Evolutionary conservation across 176 grass and related monocot genomes (phyloP), one percentile per base, ranked within the genome.

Genomic region (Olyra latifolia): DNA sequence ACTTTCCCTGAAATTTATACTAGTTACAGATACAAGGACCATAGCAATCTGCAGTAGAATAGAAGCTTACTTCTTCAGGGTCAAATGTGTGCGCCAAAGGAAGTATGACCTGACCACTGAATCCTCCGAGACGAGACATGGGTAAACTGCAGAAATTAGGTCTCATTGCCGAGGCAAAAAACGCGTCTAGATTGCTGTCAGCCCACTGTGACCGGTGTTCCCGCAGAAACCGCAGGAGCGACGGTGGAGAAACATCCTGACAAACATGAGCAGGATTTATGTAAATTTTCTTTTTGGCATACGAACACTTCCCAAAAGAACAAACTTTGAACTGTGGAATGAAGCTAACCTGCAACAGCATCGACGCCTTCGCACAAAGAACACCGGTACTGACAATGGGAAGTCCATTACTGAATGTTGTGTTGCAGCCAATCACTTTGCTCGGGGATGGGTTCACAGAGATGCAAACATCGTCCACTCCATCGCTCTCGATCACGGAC

Each of bases 291-390:
- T 7, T 0, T 16, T 22, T 35, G 23, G 58, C 16, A 23, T 42
- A 72, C 25, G 22, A 23, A 5, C 29, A 41, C 52, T 80, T 1
- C 24, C 38, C 17, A 46, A 2, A 30, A 7, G 55, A 56, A n/a
- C 0, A 73, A 75, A 28, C 12, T 52, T 23, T 19, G 17, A 35
- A 27, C 32, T 58, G 29, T 17, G 46, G 0, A 7, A 35, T 40
- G 53, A 50, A 87, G 22, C 46, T 17, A 58, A 99, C 96, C 96
- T 99, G 96, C 64, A 99, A 82, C 39, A 99, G 68, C 88, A 99
- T 99, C 0, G 96, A 99, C 32, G 93, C 93, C 81, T 89, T 99
- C 2, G 90, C 96, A 91, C 96, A 93, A 41, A 99, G 86, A 32
- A 99, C 87, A 88, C 87, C 76, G 45, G 69, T 87, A 74, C 82